Conservation (phyloP, 2,329 filamentous ascomycete genomes). For the Aureobasidium subglaciale region DNA sequence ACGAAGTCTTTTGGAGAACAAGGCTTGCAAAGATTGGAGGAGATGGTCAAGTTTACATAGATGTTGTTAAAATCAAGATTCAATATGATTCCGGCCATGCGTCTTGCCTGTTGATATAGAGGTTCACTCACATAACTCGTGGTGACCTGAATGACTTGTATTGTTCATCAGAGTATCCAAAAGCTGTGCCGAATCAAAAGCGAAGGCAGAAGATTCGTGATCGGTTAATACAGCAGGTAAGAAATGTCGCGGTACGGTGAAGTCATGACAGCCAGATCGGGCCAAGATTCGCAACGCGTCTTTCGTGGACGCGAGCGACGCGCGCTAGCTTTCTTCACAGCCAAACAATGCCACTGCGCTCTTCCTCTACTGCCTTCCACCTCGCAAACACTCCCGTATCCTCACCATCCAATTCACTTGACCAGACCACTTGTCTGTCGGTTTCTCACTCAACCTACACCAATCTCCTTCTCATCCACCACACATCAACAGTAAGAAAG, state of each 20-base stretch:
- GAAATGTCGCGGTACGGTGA: neutral
- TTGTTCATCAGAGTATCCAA: no score
- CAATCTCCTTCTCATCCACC: neutral
- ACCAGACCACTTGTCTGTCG: neutral
- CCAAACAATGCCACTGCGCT: neutral
- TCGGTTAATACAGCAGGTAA: no score
- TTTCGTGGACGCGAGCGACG: neutral
- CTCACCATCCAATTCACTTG: neutral
- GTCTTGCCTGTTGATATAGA: no score
- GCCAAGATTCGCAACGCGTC: neutral
- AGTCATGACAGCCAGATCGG: neutral
- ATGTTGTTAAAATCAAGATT: no score
- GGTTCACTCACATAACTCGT: no score
- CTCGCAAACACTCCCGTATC: neutral
- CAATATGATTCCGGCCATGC: no score
- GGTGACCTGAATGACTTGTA: no score
- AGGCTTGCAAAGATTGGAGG: no score
- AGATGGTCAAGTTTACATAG: no score
- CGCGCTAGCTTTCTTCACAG: neutral
- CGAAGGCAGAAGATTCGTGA: no score
- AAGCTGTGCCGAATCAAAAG: no score
- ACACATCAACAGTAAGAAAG: constrained; percentile 10
- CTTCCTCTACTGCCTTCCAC: neutral
- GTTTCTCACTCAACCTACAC: neutral
- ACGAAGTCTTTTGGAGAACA: no score